Conservation (phyloP, 345 rosid species). For the Turnera subulata region DNA sequence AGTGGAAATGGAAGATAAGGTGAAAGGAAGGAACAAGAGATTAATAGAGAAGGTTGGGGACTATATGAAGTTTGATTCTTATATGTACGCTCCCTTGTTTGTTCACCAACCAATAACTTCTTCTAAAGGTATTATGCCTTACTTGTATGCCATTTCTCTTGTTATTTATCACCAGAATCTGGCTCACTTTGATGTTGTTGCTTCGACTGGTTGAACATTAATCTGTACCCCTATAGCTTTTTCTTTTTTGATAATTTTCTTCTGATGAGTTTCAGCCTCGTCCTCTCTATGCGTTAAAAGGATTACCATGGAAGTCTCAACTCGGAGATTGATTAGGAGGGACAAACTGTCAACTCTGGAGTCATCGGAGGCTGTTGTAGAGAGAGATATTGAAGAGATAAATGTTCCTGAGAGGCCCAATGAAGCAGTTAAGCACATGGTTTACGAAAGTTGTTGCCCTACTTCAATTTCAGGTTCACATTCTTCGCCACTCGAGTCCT, state of each 20-base stretch:
- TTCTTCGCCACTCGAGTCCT: background rate
- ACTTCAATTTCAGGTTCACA: constrained; percentile 23
- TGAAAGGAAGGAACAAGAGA: constrained; percentile 26
- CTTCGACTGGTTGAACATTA: background rate
- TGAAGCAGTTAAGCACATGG: constrained; percentile 7
- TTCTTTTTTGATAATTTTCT: background rate
- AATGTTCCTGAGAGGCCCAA: constrained; percentile 7
- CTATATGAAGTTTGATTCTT: constrained; percentile 44
- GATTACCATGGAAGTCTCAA: constrained; percentile 8
- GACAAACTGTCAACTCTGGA: constrained; percentile 12
- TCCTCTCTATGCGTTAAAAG: background rate
- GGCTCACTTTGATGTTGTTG: too few relatives aligned
- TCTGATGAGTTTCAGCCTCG: constrained; percentile 5
- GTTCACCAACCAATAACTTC: constrained; percentile 4
- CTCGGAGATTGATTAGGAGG: background rate
- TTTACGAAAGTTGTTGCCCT: constrained; percentile 22
- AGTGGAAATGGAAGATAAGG: constrained; percentile 13
- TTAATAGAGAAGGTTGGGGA: constrained; percentile 30
- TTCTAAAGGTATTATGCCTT: constrained; percentile 18
- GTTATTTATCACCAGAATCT: too few relatives aligned
- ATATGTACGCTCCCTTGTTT: constrained; percentile 37
- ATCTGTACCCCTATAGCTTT: too few relatives aligned
- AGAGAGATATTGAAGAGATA: background rate
- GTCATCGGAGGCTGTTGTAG: constrained; percentile 14
- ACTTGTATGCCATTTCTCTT: background rate